Evolutionary conservation across 176 grass and related monocot species (phyloP).

Genomic region (Thalia dealbata): DNA sequence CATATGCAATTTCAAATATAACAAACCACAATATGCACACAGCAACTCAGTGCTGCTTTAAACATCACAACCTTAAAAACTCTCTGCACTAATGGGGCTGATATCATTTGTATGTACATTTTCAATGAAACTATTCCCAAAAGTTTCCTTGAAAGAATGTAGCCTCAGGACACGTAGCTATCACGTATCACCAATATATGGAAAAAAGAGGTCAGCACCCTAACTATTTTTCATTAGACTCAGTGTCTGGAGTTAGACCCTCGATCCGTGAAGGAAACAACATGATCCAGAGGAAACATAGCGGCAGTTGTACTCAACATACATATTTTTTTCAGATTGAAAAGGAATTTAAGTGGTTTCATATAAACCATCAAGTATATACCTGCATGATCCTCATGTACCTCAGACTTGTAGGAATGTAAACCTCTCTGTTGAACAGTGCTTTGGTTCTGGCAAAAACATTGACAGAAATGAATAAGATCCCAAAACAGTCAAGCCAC

Average conservation of each 20-base stretch:
- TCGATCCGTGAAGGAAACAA: neutral
- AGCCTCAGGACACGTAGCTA: too few species aligned
- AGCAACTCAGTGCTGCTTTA: too few species aligned
- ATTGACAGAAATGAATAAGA: neutral
- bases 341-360: neutral
- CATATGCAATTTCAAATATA: too few species aligned
- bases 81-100: too few species aligned
- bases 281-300: neutral
- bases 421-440: neutral
- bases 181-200: neutral
- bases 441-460: neutral
- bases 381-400: constrained; percentile 1
- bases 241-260: neutral
- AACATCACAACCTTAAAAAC: too few species aligned
- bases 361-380: neutral
- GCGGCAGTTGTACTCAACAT: too few species aligned
- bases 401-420: constrained; percentile 3
- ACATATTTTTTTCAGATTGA: neutral
- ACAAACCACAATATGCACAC: too few species aligned
- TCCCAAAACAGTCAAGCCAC: neutral
- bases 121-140: too few species aligned
- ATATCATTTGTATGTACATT: too few species aligned
- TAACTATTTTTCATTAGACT: neutral
- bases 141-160: too few species aligned
- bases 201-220: neutral